phyloP scores from a whole-genome alignment of 805 yeast genomes.

The Kuraishia molischiana region DNA sequence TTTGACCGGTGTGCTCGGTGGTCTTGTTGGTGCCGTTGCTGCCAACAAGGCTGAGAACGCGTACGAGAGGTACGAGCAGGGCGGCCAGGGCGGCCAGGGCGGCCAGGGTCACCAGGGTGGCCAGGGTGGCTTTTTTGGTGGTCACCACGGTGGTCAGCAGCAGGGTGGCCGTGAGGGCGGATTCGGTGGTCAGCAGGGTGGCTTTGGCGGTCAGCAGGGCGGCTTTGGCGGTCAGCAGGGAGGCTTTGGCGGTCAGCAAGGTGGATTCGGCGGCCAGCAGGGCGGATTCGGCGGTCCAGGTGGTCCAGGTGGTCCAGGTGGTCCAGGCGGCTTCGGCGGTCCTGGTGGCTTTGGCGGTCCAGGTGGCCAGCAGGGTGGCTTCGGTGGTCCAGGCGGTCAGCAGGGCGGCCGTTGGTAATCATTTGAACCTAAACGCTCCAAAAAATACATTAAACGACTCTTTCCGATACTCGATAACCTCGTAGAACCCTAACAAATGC shows the following conservation, averaged over 20 bases:
- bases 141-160: constrained; percentile 3
- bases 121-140: constrained; percentile 4
- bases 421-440: constrained; percentile 11
- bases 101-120: constrained; percentile 6
- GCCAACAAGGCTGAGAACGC: constrained; percentile 39
- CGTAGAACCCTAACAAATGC: too few species aligned
- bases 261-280: constrained; percentile 7
- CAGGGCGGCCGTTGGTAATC: constrained; percentile 10
- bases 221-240: constrained; percentile 6
- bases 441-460: too few species aligned
- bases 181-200: constrained; percentile 12
- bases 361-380: constrained; percentile 8
- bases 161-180: constrained; percentile 10
- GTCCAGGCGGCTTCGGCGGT: constrained; percentile 8
- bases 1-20: constrained; percentile 41
- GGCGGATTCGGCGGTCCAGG: constrained; percentile 9
- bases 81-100: constrained; percentile 9
- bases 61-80: constrained; percentile 16
- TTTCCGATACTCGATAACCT: too few species aligned
- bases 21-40: constrained; percentile 42
- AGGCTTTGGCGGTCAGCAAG: constrained; percentile 7
- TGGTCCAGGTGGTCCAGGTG: constrained; percentile 9
- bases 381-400: constrained; percentile 5
- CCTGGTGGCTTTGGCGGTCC: constrained; percentile 9
- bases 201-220: constrained; percentile 8